phyloP scores from a whole-genome alignment of 805 yeast species.

The Henningerozyma blattae region DNA sequence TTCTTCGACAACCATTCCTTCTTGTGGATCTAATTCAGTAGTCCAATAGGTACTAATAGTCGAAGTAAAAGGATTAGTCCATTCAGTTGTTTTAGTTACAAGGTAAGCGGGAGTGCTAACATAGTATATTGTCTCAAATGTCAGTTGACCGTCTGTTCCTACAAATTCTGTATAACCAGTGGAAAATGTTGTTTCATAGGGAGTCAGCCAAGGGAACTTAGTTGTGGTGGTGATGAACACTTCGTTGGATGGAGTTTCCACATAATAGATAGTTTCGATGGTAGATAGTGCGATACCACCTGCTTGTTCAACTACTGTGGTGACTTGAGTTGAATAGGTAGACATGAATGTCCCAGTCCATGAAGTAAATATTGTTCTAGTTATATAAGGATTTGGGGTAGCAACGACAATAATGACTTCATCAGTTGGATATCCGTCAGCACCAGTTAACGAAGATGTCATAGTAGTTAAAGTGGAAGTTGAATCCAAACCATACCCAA shows the following conservation, averaged over 20 bases:
- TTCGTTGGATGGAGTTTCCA: not conserved
- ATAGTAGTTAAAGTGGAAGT: not conserved
- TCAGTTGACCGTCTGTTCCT: not conserved
- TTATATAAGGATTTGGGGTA: not conserved
- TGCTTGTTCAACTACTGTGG: not conserved
- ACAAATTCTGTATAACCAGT: not conserved
- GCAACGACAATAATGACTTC: conserved; percentile 2
- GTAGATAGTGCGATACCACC: not conserved
- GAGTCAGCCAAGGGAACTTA: not conserved
- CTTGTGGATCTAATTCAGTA: not conserved
- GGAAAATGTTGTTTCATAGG: not conserved
- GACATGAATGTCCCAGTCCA: not conserved
- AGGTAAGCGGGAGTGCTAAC: not conserved
- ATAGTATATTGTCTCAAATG: not conserved
- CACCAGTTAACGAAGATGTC: not conserved
- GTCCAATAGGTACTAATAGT: not conserved
- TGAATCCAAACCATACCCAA: not conserved
- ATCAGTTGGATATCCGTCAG: not conserved
- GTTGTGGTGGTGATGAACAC: not conserved
- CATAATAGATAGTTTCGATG: not conserved
- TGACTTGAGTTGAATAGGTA: not conserved
- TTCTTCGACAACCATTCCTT: not conserved
- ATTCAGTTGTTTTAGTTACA: not conserved
- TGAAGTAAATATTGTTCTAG: not conserved
- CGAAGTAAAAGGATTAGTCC: not conserved